These are phyloP conservation scores for Chlamydomonas schloesseri DNA, from an alignment of 139 green algal genomes.

Conservation along the genomic window DNA sequence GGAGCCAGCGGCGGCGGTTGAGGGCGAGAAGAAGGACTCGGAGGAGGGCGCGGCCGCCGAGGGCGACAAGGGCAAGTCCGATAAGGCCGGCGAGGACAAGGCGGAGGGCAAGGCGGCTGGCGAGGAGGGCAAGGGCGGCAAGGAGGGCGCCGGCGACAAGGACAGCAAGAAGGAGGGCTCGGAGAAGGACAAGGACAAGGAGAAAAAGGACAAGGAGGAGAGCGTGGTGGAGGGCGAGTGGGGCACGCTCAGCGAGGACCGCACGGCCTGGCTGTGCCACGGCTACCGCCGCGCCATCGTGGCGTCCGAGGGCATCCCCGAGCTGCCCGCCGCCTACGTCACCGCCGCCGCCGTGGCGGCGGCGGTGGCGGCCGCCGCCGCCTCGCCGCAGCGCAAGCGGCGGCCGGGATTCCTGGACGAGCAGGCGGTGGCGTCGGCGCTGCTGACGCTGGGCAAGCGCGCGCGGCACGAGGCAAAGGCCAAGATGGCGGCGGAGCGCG, in stretches of 20 bases:
- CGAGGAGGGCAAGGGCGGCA: no score
- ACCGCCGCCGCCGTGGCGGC: conserved; percentile 16
- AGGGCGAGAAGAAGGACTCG: no score
- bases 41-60: no score
- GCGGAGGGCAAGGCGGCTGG: no score
- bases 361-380: background rate
- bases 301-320: conserved; percentile 29
- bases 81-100: no score
- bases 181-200: no score
- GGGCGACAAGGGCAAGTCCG: no score
- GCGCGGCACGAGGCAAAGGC: conserved; percentile 29
- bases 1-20: no score
- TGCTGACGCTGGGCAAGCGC: conserved; percentile 31
- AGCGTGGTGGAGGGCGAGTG: conserved; percentile 26
- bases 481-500: conserved; percentile 12
- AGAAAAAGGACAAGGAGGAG: background rate
- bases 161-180: background rate
- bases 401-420: conserved; percentile 37
- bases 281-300: conserved; percentile 33
- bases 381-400: conserved; percentile 18
- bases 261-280: conserved; percentile 34
- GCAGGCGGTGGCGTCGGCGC: conserved; percentile 28
- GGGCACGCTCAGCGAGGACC: conserved; percentile 28
- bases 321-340: conserved; percentile 9
- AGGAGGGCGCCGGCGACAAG: background rate